These are phyloP conservation scores for Rhodocollybia butyracea DNA, from an alignment of 768 basidiomycete genomes.

Conservation along the genomic window DNA sequence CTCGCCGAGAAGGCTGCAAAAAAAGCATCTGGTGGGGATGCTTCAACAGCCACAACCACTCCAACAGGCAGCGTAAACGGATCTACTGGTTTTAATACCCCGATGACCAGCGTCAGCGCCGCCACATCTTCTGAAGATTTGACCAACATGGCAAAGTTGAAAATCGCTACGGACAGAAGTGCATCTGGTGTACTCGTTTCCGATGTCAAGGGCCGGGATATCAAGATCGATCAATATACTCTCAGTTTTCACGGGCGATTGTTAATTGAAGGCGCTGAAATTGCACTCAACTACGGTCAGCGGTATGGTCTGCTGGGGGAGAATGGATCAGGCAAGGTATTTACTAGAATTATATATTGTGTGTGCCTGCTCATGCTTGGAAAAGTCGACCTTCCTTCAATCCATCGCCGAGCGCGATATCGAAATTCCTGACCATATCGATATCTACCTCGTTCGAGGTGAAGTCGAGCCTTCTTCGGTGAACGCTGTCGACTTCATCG, in stretches of 20 bases:
- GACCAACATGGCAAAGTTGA: slow-evolving; percentile 83
- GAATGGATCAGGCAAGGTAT: slow-evolving; percentile 98
- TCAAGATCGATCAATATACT: slow-evolving; percentile 95
- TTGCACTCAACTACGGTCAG: slow-evolving; percentile 78
- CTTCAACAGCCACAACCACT: slow-evolving; percentile 52
- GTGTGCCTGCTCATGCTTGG: neutral
- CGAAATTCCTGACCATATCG: slow-evolving; percentile 90
- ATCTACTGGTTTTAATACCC: slow-evolving; percentile 61
- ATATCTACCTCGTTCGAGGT: slow-evolving; percentile 95
- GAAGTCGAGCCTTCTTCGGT: slow-evolving; percentile 94
- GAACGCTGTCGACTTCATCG: slow-evolving; percentile 97
- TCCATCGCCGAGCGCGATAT: slow-evolving; percentile 96
- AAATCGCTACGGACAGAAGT: slow-evolving; percentile 87
- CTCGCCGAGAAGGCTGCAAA: slow-evolving; percentile 93
- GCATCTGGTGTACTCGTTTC: slow-evolving; percentile 91
- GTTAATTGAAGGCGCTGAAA: slow-evolving; percentile 61
- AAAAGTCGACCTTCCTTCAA: slow-evolving; percentile 73
- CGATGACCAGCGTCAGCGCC: slow-evolving; percentile 79
- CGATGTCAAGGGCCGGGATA: slow-evolving; percentile 89
- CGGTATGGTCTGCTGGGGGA: slow-evolving; percentile 94
- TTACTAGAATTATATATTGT: slow-evolving; percentile 12
- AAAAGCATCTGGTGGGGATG: slow-evolving; percentile 52
- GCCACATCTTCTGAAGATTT: slow-evolving; percentile 80
- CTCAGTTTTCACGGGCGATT: slow-evolving; percentile 96
- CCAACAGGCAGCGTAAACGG: slow-evolving; percentile 66